Conservation (phyloP, 2,329 filamentous ascomycete species). For the Microcera coccophila region DNA sequence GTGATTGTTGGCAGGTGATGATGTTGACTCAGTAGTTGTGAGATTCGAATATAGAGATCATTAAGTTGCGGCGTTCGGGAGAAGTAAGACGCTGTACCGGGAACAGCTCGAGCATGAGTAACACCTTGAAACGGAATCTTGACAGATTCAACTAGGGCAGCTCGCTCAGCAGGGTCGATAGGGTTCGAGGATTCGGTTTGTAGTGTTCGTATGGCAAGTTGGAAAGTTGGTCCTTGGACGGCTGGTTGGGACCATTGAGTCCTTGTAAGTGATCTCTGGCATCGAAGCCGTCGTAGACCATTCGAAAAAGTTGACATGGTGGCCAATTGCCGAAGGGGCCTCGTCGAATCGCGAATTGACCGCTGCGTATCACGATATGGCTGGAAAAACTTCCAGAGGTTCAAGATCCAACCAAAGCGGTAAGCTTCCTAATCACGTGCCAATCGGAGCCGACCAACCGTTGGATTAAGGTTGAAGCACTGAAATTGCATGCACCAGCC, state of each 20-base stretch:
- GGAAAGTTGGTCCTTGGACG: conserved; percentile 21
- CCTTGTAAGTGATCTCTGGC: conserved; percentile 28
- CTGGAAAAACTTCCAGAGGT: conserved; percentile 26
- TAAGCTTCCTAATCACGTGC: conserved; percentile 26
- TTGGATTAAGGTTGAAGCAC: not conserved
- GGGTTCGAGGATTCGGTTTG: conserved; percentile 19
- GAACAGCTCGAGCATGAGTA: conserved; percentile 67
- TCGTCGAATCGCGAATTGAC: conserved; percentile 22
- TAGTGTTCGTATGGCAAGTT: conserved; percentile 27
- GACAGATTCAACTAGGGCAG: conserved; percentile 20
- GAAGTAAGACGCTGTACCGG: conserved; percentile 91
- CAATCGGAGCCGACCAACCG: conserved; percentile 8
- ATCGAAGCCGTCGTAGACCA: conserved; percentile 35
- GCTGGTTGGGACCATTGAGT: conserved; percentile 29
- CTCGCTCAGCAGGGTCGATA: conserved; percentile 12
- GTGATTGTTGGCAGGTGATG: conserved; percentile 67
- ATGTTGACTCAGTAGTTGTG: conserved; percentile 68
- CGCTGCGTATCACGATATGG: conserved; percentile 18
- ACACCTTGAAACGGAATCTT: conserved; percentile 31
- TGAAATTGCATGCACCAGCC: not conserved
- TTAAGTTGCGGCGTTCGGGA: conserved; percentile 80
- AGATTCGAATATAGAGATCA: conserved; percentile 73
- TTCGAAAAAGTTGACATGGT: conserved; percentile 35
- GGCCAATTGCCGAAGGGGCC: conserved; percentile 21
- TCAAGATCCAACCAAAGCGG: conserved; percentile 10